Percentiles rank a stretch among this genome's conserved stretches.
These are phyloP conservation scores for Fusarium falciforme DNA, from an alignment of 2,329 filamentous ascomycete genomes.

Conservation along the genomic window DNA sequence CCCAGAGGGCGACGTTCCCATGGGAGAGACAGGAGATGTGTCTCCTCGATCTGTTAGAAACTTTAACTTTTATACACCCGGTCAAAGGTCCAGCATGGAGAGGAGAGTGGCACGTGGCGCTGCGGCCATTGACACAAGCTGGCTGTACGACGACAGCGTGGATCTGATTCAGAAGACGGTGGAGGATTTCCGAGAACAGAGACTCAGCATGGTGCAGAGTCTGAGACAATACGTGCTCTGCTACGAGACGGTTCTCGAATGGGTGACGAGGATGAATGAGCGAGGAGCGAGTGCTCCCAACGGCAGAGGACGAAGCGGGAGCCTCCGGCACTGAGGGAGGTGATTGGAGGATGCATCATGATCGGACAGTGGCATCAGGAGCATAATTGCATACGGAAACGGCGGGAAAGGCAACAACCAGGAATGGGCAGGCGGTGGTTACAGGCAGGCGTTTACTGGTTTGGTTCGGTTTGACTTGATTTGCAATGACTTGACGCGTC, in stretches of 20 bases:
- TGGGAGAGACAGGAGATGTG: conserved; percentile 50
- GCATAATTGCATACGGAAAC: conserved; percentile 33
- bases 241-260: conserved; percentile 94
- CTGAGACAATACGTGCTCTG: conserved; percentile 93
- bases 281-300: conserved; percentile 27
- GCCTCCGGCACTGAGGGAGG: conserved; percentile 43
- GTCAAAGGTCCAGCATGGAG: conserved; percentile 27
- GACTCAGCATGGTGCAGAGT: conserved; percentile 97
- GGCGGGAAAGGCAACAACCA: conserved; percentile 24
- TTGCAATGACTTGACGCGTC: background rate
- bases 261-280: conserved; percentile 70
- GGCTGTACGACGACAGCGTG: conserved; percentile 75
- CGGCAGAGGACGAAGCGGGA: conserved; percentile 47
- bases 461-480: conserved; percentile 1
- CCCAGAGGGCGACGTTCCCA: conserved; percentile 59
- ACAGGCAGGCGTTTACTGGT: conserved; percentile 37
- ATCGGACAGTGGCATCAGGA: conserved; percentile 24
- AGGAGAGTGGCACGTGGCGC: conserved; percentile 16
- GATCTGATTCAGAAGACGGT: conserved; percentile 91
- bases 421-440: background rate
- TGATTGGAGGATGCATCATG: conserved; percentile 22
- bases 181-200: conserved; percentile 87
- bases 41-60: conserved; percentile 45
- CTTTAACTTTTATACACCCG: conserved; percentile 36
- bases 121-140: conserved; percentile 62